Evolutionary conservation across 768 basidiomycete genomes (phyloP).

Genomic region (Leccinum pellstonianum): DNA sequence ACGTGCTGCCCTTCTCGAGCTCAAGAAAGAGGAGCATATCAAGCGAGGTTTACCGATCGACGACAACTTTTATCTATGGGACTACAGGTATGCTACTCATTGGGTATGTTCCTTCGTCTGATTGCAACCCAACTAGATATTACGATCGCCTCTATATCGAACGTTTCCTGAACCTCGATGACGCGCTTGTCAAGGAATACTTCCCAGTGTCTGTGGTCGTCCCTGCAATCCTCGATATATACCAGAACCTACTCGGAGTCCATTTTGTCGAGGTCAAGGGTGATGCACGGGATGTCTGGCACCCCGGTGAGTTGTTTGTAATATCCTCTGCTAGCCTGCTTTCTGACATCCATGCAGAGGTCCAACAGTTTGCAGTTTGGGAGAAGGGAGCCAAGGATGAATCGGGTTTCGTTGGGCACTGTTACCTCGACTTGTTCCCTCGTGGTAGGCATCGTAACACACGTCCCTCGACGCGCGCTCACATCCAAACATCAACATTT

Average conservation of each 20-base stretch:
- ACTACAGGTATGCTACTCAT: slow-evolving; percentile 55
- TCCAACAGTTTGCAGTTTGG: slow-evolving; percentile 82
- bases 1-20: slow-evolving; percentile 57
- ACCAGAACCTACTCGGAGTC: slow-evolving; percentile 76
- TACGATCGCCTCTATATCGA: slow-evolving; percentile 48
- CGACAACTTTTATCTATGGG: slow-evolving; percentile 78
- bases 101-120: not conserved
- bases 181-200: slow-evolving; percentile 78
- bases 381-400: slow-evolving; percentile 69
- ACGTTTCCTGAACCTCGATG: slow-evolving; percentile 63
- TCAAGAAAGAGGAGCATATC: slow-evolving; percentile 72
- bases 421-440: slow-evolving; percentile 84
- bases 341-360: slow-evolving; percentile 44
- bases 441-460: slow-evolving; percentile 45
- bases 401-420: slow-evolving; percentile 75
- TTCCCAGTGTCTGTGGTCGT: slow-evolving; percentile 83
- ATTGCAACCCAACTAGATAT: slow-evolving; percentile 13
- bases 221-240: slow-evolving; percentile 74
- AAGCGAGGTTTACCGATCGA: slow-evolving; percentile 40
- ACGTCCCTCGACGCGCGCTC: not conserved
- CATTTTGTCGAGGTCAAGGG: slow-evolving; percentile 54
- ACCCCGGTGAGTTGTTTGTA: slow-evolving; percentile 51
- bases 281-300: slow-evolving; percentile 68
- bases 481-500: not conserved
- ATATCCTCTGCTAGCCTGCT: not conserved